Base-by-base conservation (phyloP, 768 basidiomycete species). In the Pleurotus ostreatus region DNA sequence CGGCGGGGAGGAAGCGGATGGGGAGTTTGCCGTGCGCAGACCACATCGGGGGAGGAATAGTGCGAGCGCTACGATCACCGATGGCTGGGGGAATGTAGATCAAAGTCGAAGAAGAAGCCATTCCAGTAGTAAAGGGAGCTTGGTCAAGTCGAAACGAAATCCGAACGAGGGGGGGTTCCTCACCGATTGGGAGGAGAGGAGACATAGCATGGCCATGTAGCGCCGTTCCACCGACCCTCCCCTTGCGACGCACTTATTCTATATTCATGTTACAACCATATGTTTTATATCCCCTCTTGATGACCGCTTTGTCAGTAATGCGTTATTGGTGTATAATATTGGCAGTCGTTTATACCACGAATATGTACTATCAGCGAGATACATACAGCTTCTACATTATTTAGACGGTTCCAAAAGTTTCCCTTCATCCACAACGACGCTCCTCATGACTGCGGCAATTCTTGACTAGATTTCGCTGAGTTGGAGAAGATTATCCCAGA, bases 1-100 rank as follows among this genome's bases (percentile, higher is more conserved):
- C 60, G 88, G 86, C 37, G 86, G 84, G 1, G 80, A 77, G n/a
- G 81, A 89, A 60, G 87, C 85, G 2, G 88, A 89, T 65, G 85
- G 77, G 16, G 88, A 89, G 67, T 85, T 76, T 40, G 60, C 63
- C 38, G 63, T 64, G 54, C 57, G 59, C 45, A 63, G 57, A 59
- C 30, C 30, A 11, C 40, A 41, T 22, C 38, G 37, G n/a, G 12
- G 37, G 13, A 38, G 26, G 38, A 40, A 39, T 30, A 39, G 51
- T 34, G 20, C 25, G 15, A 37, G 40, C 41, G 20, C n/a, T 9
- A 39, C 22, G 6, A 69, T 56, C 6, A 55, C 57, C 40, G 60
- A 57, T 18, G 63, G 69, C 23, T 85, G 84, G 81, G 72, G 79
- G 45, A 84, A 83, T 65, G 64, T 81, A 8, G 85, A 85, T 15